Evolutionary conservation across 352 stramenopile species (phyloP).

Genomic region (Phytopythium litorale): DNA sequence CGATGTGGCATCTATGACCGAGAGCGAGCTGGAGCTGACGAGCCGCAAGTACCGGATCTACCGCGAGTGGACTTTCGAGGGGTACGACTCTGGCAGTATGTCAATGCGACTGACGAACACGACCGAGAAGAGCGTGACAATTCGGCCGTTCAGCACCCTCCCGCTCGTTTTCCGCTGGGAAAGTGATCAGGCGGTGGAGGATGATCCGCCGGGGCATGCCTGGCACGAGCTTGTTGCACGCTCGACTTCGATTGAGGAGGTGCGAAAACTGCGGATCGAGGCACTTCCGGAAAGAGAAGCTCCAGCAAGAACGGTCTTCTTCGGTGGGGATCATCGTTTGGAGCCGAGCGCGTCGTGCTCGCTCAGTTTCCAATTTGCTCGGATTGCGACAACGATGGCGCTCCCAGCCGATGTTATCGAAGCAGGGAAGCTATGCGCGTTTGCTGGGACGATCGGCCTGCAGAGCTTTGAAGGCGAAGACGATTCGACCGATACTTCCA

Average conservation of each 20-base stretch:
- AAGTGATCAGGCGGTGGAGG: not conserved
- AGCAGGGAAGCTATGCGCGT: constrained; percentile 46
- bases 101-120: constrained; percentile 47
- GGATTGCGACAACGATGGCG: constrained; percentile 48
- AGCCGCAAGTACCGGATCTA: constrained; percentile 67
- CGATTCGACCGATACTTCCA: constrained; percentile 4
- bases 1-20: constrained; percentile 17
- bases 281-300: constrained; percentile 1
- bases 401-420: constrained; percentile 55
- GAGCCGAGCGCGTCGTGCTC: constrained; percentile 39
- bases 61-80: constrained; percentile 24
- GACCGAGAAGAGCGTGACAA: constrained; percentile 38
- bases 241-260: constrained; percentile 24
- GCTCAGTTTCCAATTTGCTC: constrained; percentile 69
- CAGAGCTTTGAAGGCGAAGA: constrained; percentile 49
- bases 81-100: constrained; percentile 5
- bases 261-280: constrained; percentile 16
- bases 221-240: constrained; percentile 17
- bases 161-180: constrained; percentile 64
- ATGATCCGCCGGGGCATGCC: constrained; percentile 3
- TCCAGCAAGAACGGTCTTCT: constrained; percentile 32
- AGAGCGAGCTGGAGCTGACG: constrained; percentile 27
- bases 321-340: constrained; percentile 41
- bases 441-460: constrained; percentile 69
- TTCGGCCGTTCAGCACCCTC: constrained; percentile 71